Percentiles rank a stretch among this genome's conserved stretches.
phyloP scores from a whole-genome alignment of 2,329 filamentous ascomycete species.

The Allantophomopsis lycopodina region DNA sequence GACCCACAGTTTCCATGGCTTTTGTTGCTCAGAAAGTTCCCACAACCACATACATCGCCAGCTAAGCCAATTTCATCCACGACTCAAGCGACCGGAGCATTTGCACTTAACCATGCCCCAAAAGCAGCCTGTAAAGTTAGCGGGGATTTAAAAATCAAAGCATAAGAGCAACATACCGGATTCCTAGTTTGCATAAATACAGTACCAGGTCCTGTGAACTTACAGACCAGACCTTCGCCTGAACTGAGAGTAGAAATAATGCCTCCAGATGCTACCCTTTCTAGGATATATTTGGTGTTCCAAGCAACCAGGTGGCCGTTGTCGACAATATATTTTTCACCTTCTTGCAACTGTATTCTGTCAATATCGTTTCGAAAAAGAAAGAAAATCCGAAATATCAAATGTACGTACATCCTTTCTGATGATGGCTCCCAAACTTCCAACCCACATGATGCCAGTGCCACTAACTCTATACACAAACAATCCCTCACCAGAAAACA shows the following conservation, averaged over 20 bases:
- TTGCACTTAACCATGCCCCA: conserved; percentile 14
- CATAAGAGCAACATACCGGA: conserved; percentile 34
- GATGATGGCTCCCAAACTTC: conserved; percentile 89
- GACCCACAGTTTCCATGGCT: too few species aligned
- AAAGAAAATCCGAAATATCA: neutral
- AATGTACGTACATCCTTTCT: conserved; percentile 65
- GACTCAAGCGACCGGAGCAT: conserved; percentile 7
- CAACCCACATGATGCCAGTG: conserved; percentile 72
- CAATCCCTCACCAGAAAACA: conserved; percentile 87
- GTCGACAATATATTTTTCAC: conserved; percentile 83
- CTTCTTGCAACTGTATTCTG: conserved; percentile 33
- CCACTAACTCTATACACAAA: conserved; percentile 83
- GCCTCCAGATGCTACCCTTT: conserved; percentile 80
- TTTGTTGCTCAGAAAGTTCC: too few species aligned
- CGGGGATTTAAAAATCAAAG: conserved; percentile 1
- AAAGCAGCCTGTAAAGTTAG: conserved; percentile 9
- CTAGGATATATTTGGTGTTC: conserved; percentile 90
- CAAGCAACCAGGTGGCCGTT: conserved; percentile 91
- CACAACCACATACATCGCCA: too few species aligned
- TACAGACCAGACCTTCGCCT: conserved; percentile 84
- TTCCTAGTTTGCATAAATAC: conserved; percentile 91
- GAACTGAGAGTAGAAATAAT: conserved; percentile 78
- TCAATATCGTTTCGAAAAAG: conserved; percentile 4
- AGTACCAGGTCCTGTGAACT: conserved; percentile 82
- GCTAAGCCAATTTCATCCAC: neutral